Base-by-base conservation (phyloP, 202 grass and related monocot species). In the Musa balbisiana region DNA sequence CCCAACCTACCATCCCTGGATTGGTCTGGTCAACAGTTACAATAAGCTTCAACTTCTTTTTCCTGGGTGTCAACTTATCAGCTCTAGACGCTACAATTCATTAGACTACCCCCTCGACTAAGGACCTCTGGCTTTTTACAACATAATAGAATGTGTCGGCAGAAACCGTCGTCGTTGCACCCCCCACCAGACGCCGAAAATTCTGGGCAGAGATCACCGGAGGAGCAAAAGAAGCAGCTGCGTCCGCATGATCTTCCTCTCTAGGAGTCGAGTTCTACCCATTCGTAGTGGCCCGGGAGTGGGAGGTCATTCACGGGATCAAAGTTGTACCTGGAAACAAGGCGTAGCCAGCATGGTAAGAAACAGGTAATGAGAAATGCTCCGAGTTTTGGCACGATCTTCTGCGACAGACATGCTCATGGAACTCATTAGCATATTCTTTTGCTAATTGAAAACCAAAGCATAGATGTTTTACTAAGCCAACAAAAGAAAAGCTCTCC, bases 21-120 rank as follows among this genome's bases (percentile, higher is more conserved):
- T 83, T 74, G 82, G 83, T 73, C 60, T 85, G 33, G 71, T 74
- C 74, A 79, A 66, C n/a, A 66, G 79, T 84, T 84, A 86, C 76
- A 86, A 11, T 64, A 52, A 73, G 69, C 43, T 64, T 64, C 22
- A 64, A 80, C 33, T 4, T 64, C 20, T 22, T 54, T 49, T 15
- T 67, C 29, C 27, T 58, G 29, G 72, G 51, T 78, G 84, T 33
- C 78, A 83, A 82, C 81, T 84, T 79, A 88, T 84, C 76, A 80
- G 21, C 78, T 82, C 62, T 82, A 80, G 78, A 1, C n/a, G 17
- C n/a, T 43, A 15, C 12, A 79, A 69, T 80, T 88, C 51, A 83
- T 27, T 71, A 82, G 11, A 64, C 56, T 64, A 62, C 13, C 1
- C 27, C 21, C 69, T 80, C 64, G 23, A 51, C 27, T 63, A 53